Evolutionary conservation across 352 stramenopile species (phyloP), one percentile per base, ranked within the genome.

Genomic region (Globisporangium rhizosaccharum): DNA sequence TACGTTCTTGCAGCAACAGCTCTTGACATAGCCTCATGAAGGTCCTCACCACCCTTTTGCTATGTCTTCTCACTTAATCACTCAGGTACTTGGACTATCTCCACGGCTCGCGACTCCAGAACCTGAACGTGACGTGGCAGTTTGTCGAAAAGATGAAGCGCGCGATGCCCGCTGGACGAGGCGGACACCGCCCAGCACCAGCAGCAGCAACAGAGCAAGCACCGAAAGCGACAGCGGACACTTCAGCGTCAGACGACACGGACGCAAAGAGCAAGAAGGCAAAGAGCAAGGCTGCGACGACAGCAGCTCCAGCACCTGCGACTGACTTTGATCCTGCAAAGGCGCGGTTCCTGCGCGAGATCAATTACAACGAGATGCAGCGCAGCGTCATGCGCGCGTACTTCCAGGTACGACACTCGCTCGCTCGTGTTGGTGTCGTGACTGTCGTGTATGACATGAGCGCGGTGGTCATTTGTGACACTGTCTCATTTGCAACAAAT

Each of bases 101-200:
- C 58, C 69, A 85, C 48, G 82, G 85, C n/a, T 87, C 82, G 33
- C 81, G 85, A 10, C 72, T 94, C 7, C 85, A 94, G 56, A 94
- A 92, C 54, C 61, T 94, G 23, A 88, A 75, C 5, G 71, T 88
- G 30, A 90, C 82, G 47, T 91, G 85, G 81, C 75, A 71, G 36
- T 92, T 94, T 59, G 70, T 94, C 3, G 76, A 94, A 51, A 90
- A 90, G 53, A 77, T 94, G 76, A 85, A 85, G 26, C 67, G 87
- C 58, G 73, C 91, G n/a, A 72, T 82, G 69, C 73, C 64, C 0
- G 26, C 39, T 17, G 18, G 36, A 42, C 25, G 15, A 33, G 28
- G 28, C 28, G 28, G 28, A 33, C 28, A 33, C 52, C 42, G 33
- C 5, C 33, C 33, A 12, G 8, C 33, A 8, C 33, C 33, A 39